These are phyloP conservation scores for Auricularia sp. DNA, from an alignment of 768 basidiomycete species.

Conservation along the genomic window DNA sequence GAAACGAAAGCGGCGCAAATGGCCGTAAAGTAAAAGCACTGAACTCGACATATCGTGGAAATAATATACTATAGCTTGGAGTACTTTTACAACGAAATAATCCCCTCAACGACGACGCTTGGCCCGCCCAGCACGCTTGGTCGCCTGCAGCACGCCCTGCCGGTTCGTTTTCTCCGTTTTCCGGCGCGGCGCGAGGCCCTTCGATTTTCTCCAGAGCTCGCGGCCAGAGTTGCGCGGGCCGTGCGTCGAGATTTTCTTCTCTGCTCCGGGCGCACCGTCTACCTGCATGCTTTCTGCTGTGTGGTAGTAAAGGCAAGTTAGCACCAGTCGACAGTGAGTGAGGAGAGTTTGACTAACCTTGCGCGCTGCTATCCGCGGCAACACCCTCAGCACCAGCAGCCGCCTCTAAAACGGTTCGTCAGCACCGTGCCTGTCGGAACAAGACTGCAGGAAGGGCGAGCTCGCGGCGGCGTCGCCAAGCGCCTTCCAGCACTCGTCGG, in stretches of 20 bases:
- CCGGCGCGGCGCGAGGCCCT: constrained; percentile 52
- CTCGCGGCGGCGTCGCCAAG: neutral
- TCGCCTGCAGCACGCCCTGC: constrained; percentile 51
- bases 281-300: constrained; percentile 43
- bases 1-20: neutral
- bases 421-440: neutral
- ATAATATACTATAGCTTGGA: neutral
- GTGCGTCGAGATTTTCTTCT: constrained; percentile 61
- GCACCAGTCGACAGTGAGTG: too few species aligned
- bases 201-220: constrained; percentile 75
- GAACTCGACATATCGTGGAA: too few species aligned
- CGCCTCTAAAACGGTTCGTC: neutral
- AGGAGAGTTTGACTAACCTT: neutral
- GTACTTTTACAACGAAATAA: neutral
- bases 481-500: neutral
- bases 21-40: too few species aligned
- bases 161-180: constrained; percentile 48
- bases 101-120: constrained; percentile 52
- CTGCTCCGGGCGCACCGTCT: constrained; percentile 29
- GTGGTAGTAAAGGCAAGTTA: too few species aligned
- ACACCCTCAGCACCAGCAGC: neutral
- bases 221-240: constrained; percentile 67
- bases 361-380: neutral
- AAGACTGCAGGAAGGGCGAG: neutral
- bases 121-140: constrained; percentile 60